These are phyloP conservation scores for Zymoseptoria brevis DNA, from an alignment of 2,329 filamentous ascomycete genomes.

Conservation along the genomic window DNA sequence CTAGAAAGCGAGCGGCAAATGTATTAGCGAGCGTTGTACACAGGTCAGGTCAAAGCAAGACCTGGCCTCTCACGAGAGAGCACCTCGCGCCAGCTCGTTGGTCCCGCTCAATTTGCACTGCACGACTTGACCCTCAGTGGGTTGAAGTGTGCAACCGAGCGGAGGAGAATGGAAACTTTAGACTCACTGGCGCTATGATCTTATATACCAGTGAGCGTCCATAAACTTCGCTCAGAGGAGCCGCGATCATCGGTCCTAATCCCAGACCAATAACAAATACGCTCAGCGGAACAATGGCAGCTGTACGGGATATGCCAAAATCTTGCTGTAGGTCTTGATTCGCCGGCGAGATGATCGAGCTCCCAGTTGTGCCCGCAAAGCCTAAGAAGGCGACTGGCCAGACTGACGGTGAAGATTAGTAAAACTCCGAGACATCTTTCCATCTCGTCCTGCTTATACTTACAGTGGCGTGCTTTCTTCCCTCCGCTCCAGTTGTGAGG, in stretches of 20 bases:
- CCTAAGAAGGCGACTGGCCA: constrained; percentile 12
- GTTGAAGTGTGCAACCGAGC: too few species aligned
- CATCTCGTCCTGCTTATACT: neutral
- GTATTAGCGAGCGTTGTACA: constrained; percentile 58
- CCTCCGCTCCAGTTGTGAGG: constrained; percentile 12
- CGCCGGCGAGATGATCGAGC: constrained; percentile 19
- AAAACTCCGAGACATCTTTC: neutral
- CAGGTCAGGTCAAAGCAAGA: constrained; percentile 51
- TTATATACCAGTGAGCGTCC: constrained; percentile 32
- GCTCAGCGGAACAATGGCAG: constrained; percentile 49
- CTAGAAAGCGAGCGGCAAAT: constrained; percentile 23
- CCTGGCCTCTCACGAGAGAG: constrained; percentile 33
- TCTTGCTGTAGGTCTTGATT: constrained; percentile 23
- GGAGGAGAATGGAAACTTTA: too few species aligned
- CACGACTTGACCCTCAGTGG: too few species aligned
- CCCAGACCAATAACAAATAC: constrained; percentile 57
- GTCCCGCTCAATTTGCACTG: too few species aligned
- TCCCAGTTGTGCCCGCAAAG: constrained; percentile 22
- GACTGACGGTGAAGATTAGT: neutral
- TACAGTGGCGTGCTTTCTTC: constrained; percentile 5
- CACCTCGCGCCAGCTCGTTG: too few species aligned
- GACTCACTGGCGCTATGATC: constrained; percentile 21
- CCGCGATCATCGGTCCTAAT: constrained; percentile 53
- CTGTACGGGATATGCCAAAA: constrained; percentile 49
- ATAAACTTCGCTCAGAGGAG: constrained; percentile 31